These are phyloP conservation scores for Fragaria ananassa DNA, from an alignment of 306 rosid genomes.

Conservation along the genomic window DNA sequence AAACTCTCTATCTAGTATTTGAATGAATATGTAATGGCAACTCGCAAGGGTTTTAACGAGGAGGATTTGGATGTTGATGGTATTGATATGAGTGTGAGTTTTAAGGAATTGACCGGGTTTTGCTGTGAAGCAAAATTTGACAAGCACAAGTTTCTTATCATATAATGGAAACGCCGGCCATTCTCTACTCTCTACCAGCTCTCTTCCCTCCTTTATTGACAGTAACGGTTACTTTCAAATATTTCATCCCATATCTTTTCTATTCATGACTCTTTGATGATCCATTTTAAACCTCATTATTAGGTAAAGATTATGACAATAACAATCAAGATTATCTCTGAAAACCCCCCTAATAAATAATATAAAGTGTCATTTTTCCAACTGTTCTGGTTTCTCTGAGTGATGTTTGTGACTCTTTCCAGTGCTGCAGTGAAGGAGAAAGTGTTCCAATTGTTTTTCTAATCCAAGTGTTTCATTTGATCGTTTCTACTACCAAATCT, in stretches of 20 bases:
- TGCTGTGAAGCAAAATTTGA: constrained; percentile 45
- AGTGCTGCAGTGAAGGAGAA: neutral
- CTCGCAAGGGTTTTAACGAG: constrained; percentile 29
- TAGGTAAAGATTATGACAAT: neutral
- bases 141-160: constrained; percentile 12
- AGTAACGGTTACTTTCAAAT: constrained; percentile 35
- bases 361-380: neutral
- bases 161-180: constrained; percentile 34
- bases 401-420: neutral
- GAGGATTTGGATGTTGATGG: constrained; percentile 6
- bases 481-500: constrained; percentile 17
- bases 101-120: constrained; percentile 59
- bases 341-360: neutral
- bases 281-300: constrained; percentile 9
- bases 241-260: neutral
- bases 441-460: neutral
- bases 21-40: constrained; percentile 4
- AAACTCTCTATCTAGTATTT: constrained; percentile 18
- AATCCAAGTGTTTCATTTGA: neutral
- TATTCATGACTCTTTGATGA: neutral
- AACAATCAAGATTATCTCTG: neutral
- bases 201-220: constrained; percentile 33
- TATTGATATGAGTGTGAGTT: constrained; percentile 23
- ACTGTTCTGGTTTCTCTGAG: constrained; percentile 7
- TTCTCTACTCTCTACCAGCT: neutral